These are phyloP conservation scores for Phaffomyces thermotolerans DNA, from an alignment of 805 yeast species.

Conservation along the genomic window DNA sequence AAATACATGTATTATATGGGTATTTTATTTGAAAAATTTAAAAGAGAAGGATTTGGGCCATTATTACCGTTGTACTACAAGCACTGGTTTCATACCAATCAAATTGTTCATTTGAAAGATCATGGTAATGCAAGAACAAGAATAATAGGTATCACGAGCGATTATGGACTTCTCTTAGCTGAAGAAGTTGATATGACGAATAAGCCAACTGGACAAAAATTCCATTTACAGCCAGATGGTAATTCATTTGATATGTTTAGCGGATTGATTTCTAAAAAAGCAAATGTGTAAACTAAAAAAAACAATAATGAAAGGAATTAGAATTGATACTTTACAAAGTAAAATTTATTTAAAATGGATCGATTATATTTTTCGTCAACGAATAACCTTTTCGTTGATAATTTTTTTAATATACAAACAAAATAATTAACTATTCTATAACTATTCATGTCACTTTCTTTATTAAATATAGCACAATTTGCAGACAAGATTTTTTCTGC, in stretches of 20 bases:
- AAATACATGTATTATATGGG: slow-evolving; percentile 60
- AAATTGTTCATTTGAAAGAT: slow-evolving; percentile 61
- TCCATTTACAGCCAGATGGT: slow-evolving; percentile 91
- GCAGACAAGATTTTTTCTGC: slow-evolving; percentile 7
- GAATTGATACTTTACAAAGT: background rate
- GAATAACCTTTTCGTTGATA: background rate
- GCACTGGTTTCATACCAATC: slow-evolving; percentile 80
- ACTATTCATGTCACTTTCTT: background rate
- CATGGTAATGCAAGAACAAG: slow-evolving; percentile 47
- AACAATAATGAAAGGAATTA: too few species aligned
- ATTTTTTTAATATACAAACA: slow-evolving; percentile 4
- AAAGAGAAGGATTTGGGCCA: slow-evolving; percentile 56
- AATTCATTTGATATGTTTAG: slow-evolving; percentile 93
- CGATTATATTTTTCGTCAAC: background rate
- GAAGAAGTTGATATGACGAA: slow-evolving; percentile 49
- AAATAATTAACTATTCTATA: background rate
- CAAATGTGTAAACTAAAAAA: slow-evolving; percentile 3
- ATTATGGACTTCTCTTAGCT: slow-evolving; percentile 78
- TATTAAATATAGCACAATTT: slow-evolving; percentile 9
- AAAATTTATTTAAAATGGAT: background rate
- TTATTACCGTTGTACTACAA: slow-evolving; percentile 67
- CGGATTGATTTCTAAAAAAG: slow-evolving; percentile 70
- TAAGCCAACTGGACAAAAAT: slow-evolving; percentile 43
- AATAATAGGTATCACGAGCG: slow-evolving; percentile 74
- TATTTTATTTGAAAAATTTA: slow-evolving; percentile 50